phyloP scores from a whole-genome alignment of 2,329 filamentous ascomycete genomes.

The Claviceps quebecensis region DNA sequence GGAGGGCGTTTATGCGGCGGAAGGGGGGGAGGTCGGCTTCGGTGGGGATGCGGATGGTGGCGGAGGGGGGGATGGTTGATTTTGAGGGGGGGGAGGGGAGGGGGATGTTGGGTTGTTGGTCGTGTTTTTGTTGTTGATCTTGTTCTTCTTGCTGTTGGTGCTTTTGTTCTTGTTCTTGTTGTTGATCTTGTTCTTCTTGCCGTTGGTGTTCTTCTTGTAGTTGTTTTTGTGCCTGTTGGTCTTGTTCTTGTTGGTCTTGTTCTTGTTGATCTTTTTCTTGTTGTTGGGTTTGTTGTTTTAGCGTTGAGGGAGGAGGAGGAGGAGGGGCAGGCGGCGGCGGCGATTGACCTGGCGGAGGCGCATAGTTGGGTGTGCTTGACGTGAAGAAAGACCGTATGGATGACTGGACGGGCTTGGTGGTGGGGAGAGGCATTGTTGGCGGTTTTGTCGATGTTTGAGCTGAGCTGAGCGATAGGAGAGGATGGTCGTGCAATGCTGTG shows the following conservation, averaged over 20 bases:
- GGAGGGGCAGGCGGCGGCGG: slow-evolving; percentile 11
- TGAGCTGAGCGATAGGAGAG: background rate
- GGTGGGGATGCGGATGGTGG: slow-evolving; percentile 36
- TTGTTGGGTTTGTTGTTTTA: slow-evolving; percentile 7
- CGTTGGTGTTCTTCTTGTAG: too few species aligned
- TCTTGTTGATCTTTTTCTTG: background rate
- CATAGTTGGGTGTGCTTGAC: slow-evolving; percentile 27
- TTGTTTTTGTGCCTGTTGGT: too few species aligned
- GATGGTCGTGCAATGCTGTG: background rate
- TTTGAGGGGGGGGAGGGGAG: slow-evolving; percentile 7
- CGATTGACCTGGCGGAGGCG: slow-evolving; percentile 16
- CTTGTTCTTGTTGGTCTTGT: background rate
- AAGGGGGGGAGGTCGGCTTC: slow-evolving; percentile 41
- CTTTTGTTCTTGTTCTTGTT: too few species aligned
- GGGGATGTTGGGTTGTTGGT: slow-evolving; percentile 14
- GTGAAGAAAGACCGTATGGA: slow-evolving; percentile 52
- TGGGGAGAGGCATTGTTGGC: slow-evolving; percentile 27
- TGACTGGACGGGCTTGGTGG: slow-evolving; percentile 27
- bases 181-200: too few species aligned
- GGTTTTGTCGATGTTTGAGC: background rate
- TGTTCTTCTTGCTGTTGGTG: too few species aligned
- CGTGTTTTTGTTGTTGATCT: slow-evolving; percentile 5
- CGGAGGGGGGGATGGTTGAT: slow-evolving; percentile 27
- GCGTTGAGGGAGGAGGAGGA: slow-evolving; percentile 7
- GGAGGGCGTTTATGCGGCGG: slow-evolving; percentile 49